Evolutionary conservation across 306 rosid species (phyloP).

Genomic region (Amphicarpaea edgeworthii): DNA sequence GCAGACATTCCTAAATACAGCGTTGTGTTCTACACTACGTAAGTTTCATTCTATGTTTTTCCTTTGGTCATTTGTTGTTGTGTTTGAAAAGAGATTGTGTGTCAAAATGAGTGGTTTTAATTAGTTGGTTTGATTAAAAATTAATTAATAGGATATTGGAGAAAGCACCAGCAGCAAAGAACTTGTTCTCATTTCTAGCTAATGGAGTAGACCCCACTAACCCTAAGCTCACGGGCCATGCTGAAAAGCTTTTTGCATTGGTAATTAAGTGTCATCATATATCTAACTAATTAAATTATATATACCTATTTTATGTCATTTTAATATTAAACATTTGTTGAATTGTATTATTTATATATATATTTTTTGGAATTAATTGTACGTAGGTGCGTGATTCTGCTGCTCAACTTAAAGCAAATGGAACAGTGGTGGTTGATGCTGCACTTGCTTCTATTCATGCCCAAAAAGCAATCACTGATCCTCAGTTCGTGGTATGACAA

Average conservation of each 20-base stretch:
- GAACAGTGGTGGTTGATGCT: neutral
- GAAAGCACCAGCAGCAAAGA: constrained; percentile 40
- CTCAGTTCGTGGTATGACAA: constrained; percentile 38
- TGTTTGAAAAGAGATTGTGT: neutral
- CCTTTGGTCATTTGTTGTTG: neutral
- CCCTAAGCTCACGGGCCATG: constrained; percentile 35
- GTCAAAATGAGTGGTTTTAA: neutral
- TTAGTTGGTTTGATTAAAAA: no score
- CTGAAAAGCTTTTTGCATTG: no score
- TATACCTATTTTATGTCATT: no score
- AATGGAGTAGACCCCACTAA: constrained; percentile 19
- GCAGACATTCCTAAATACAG: constrained; percentile 39
- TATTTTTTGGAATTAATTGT: neutral
- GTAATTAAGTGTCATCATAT: no score
- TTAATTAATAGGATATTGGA: constrained; percentile 35
- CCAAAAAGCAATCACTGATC: constrained; percentile 24
- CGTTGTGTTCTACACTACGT: constrained; percentile 45
- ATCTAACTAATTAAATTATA: no score
- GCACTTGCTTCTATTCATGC: constrained; percentile 35
- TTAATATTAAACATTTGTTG: no score
- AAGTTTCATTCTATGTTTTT: neutral
- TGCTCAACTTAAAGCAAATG: constrained; percentile 41
- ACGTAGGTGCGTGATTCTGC: constrained; percentile 34
- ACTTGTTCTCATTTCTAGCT: constrained; percentile 43
- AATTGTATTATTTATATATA: no score